Evolutionary conservation across 176 grass and related monocot species (phyloP).

Genomic region (Urochloa ruziziensis): DNA sequence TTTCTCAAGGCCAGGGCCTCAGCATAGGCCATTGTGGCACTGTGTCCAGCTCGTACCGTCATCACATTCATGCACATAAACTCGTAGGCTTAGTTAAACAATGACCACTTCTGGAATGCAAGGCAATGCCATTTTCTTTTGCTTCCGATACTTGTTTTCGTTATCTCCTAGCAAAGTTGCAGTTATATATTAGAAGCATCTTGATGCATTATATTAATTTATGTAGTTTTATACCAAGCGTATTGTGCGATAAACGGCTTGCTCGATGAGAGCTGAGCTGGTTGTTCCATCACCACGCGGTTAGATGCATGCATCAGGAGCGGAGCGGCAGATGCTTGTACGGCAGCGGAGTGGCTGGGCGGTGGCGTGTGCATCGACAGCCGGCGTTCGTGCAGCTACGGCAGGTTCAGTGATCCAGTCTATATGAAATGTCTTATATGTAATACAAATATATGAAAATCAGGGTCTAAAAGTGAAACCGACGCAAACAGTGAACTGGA

Average conservation of each 20-base stretch:
- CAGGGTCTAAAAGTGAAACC: too few species aligned
- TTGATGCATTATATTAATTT: background rate
- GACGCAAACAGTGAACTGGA: too few species aligned
- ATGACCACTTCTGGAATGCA: background rate
- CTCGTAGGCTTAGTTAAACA: background rate
- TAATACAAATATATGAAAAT: too few species aligned
- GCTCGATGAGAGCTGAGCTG: background rate
- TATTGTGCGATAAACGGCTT: background rate
- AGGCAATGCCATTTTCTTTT: background rate
- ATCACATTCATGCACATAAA: background rate
- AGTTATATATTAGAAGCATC: background rate
- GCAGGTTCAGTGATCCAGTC: background rate
- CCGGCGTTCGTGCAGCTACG: background rate
- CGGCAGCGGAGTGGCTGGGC: background rate
- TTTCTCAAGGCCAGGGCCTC: background rate
- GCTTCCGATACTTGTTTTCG: background rate
- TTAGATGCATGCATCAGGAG: constrained; percentile 10
- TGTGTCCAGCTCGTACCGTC: background rate
- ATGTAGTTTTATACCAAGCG: background rate
- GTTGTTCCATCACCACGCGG: background rate
- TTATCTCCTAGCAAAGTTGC: background rate
- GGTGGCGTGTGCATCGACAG: background rate
- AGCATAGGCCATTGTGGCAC: background rate
- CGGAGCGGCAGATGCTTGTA: background rate
- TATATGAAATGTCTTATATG: too few species aligned